A percentile compares a stretch with the other conserved stretches of the same genome.
Evolutionary conservation across 2,329 filamentous ascomycete genomes (phyloP).

Genomic region (Botrytis elliptica): DNA sequence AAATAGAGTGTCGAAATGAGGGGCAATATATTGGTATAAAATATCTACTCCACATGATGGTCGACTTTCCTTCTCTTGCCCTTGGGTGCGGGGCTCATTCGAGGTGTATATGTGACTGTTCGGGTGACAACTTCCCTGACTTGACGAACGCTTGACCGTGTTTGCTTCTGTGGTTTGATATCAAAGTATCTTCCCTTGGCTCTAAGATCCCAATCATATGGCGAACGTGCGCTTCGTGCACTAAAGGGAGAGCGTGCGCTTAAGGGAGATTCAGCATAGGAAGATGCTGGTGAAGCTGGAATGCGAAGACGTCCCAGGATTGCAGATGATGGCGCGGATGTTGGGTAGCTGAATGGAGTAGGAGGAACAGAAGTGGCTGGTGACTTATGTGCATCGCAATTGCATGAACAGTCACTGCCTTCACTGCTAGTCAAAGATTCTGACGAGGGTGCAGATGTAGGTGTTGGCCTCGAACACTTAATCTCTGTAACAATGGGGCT

Average conservation of each 20-base stretch:
- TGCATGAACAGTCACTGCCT: constrained; percentile 56
- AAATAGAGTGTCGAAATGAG: not conserved
- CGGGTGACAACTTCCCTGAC: constrained; percentile 92
- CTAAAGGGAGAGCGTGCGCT: constrained; percentile 71
- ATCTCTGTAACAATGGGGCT: constrained; percentile 39
- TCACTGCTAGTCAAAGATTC: constrained; percentile 40
- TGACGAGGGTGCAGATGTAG: constrained; percentile 45
- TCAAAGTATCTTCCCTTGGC: constrained; percentile 65
- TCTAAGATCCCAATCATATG: constrained; percentile 76
- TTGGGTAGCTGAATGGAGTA: constrained; percentile 57
- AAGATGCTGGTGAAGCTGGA: constrained; percentile 71
- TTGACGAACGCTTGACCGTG: constrained; percentile 62
- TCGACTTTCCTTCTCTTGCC: constrained; percentile 82
- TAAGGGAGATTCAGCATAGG: constrained; percentile 58
- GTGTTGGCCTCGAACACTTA: constrained; percentile 48
- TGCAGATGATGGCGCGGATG: constrained; percentile 59
- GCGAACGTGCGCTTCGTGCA: constrained; percentile 61
- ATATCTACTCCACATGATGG: constrained; percentile 39
- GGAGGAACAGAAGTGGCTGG: constrained; percentile 59
- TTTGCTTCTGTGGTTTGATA: constrained; percentile 52
- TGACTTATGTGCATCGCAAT: constrained; percentile 52
- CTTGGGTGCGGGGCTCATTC: constrained; percentile 85
- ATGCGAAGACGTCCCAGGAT: constrained; percentile 65
- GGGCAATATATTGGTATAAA: constrained; percentile 7
- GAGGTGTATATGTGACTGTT: constrained; percentile 85